Percentiles rank a stretch among this genome's conserved stretches.
phyloP scores from a whole-genome alignment of 768 basidiomycete genomes.

The Xerocomus potaroensis region DNA sequence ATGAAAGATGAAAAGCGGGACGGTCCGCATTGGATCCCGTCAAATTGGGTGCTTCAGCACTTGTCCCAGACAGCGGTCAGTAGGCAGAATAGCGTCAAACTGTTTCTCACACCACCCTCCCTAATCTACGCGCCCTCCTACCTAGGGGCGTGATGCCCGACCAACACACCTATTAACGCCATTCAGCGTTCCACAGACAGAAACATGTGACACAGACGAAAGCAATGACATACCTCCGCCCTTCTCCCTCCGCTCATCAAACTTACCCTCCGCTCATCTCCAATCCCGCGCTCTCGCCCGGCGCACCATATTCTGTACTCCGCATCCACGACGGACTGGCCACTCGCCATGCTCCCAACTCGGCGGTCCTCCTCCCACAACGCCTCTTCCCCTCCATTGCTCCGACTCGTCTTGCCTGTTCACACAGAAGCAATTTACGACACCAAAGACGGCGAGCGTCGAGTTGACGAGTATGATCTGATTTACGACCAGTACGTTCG shows the following conservation, averaged over 20 bases:
- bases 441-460: slow-evolving; percentile 31
- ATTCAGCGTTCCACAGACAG: no score
- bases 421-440: slow-evolving; percentile 33
- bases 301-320: neutral
- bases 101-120: no score
- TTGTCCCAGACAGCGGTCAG: no score
- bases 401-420: slow-evolving; percentile 14
- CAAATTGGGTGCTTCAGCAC: no score
- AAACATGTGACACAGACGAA: neutral
- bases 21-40: no score
- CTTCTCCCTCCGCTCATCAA: neutral
- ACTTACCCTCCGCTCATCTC: neutral
- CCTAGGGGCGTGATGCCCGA: neutral
- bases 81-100: no score
- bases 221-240: neutral
- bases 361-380: neutral
- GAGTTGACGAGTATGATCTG: slow-evolving; percentile 27
- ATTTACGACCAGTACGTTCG: slow-evolving; percentile 21
- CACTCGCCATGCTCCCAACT: slow-evolving; percentile 17
- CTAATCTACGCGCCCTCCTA: neutral
- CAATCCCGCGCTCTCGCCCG: neutral
- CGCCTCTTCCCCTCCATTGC: neutral
- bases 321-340: slow-evolving; percentile 8
- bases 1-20: no score
- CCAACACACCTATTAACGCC: no score